Percentiles rank a stretch among this genome's conserved stretches.
phyloP scores from a whole-genome alignment of 2,329 filamentous ascomycete genomes.

The Fusarium citri region DNA sequence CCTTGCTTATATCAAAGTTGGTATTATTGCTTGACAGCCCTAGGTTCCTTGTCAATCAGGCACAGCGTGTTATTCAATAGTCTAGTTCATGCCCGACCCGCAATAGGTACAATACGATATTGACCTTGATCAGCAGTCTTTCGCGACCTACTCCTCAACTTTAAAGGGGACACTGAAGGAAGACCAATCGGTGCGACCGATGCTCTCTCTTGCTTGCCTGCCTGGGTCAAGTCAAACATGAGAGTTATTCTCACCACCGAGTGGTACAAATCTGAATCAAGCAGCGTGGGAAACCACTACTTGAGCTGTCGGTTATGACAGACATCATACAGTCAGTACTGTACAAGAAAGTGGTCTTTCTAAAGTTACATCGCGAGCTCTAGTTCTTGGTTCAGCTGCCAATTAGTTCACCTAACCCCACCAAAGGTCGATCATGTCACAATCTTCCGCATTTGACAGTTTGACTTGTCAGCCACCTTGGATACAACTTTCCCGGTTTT shows the following conservation, averaged over 20 bases:
- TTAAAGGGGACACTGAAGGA: neutral
- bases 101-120: slow-evolving; percentile 10
- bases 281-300: slow-evolving; percentile 2
- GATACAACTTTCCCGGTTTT: slow-evolving; percentile 16
- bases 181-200: neutral
- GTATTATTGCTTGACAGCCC: slow-evolving; percentile 3
- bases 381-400: slow-evolving; percentile 23
- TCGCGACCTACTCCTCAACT: slow-evolving; percentile 1
- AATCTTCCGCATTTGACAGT: slow-evolving; percentile 30
- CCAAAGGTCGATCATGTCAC: slow-evolving; percentile 27
- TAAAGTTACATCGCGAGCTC: slow-evolving; percentile 28
- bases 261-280: slow-evolving; percentile 4
- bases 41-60: slow-evolving; percentile 12
- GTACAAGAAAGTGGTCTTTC: slow-evolving; percentile 1
- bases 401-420: slow-evolving; percentile 8
- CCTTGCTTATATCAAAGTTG: slow-evolving; percentile 10
- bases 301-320: slow-evolving; percentile 27
- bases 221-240: neutral
- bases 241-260: neutral
- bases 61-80: neutral
- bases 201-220: neutral
- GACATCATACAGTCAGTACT: neutral
- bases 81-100: neutral
- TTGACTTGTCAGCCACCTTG: slow-evolving; percentile 29
- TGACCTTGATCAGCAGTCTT: slow-evolving; percentile 6